Evolutionary conservation across 208 protist species (phyloP), one percentile per base, ranked within the genome.

Genomic region (Leishmania arabica): DNA sequence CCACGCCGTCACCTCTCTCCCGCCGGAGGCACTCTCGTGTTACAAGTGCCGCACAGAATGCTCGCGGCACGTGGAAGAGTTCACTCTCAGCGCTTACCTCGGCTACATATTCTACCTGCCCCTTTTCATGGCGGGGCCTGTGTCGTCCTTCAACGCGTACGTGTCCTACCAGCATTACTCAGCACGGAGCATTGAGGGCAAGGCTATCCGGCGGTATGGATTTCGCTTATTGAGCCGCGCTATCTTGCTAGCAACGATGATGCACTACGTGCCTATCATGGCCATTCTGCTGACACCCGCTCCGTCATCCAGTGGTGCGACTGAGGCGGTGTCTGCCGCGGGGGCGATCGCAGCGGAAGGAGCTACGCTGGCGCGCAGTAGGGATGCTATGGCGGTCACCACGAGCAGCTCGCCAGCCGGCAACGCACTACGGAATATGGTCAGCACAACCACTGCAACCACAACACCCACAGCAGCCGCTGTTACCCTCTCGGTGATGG

Each of bases 71-170:
- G n/a, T 80, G n/a, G 68, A 76, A 3, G 86, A 95, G 77, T 98
- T 92, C 81, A 89, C 60, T 6, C 62, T 98, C 3, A 5, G 76
- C 5, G 56, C 84, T 45, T 98, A 92, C 77, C 47, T 98, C 8
- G 92, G 81, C 24, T 99, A 98, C 72, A 68, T 97, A 3, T 91
- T 93, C 49, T 99, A 98, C 85, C 84, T 87, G 2, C 95, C 97
- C 19, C 85, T 98, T 8, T 98, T 92, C 78, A 87, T 98, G 47
- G 95, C 93, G 0, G 97, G 97, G 1, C 97, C 97, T 17, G 90
- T 98, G 11, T 84, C 78, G 34, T 87, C 92, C 60, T 98, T 95
- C 83, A 98, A 98, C 80, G 95, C 93, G 15, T 99, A 95, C 70
- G 82, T 95, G 3, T 95, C 92, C 6, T 94, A 97, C 53, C 60